Evolutionary conservation across 306 rosid species (phyloP).

Genomic region (Cercis canadensis): DNA sequence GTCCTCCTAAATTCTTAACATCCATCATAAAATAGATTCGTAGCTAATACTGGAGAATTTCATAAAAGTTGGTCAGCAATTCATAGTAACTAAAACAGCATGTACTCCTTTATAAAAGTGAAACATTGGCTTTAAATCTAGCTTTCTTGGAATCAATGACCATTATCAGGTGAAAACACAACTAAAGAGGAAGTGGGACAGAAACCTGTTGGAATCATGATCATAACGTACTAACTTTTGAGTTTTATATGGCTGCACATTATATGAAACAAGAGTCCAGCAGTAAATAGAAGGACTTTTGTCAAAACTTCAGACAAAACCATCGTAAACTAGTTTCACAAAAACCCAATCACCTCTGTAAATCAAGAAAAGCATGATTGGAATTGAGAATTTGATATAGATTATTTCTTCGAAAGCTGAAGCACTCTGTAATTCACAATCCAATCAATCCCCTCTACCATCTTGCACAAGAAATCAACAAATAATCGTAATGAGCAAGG

Average conservation of each 20-base stretch:
- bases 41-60: conserved; percentile 6
- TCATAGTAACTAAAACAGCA: conserved; percentile 3
- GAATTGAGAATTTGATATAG: not conserved
- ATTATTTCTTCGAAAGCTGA: not conserved
- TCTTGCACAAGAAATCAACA: not conserved
- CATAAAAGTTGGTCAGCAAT: conserved; percentile 1
- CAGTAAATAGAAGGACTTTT: not conserved
- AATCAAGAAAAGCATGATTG: conserved; percentile 6
- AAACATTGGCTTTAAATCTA: conserved; percentile 21
- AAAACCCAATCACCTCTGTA: not conserved
- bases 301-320: not conserved
- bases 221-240: no score
- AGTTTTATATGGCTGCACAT: not conserved
- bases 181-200: not conserved
- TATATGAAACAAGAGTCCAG: not conserved
- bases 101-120: not conserved
- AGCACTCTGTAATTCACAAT: not conserved
- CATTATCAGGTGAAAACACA: no score
- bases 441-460: not conserved
- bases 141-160: not conserved
- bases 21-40: conserved; percentile 13
- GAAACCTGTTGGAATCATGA: not conserved
- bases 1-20: not conserved
- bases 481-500: no score
- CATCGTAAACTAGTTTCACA: not conserved